These are phyloP conservation scores for Fistulinella cinereoalba DNA, from an alignment of 1,284 basidiomycete genomes.

Conservation along the genomic window DNA sequence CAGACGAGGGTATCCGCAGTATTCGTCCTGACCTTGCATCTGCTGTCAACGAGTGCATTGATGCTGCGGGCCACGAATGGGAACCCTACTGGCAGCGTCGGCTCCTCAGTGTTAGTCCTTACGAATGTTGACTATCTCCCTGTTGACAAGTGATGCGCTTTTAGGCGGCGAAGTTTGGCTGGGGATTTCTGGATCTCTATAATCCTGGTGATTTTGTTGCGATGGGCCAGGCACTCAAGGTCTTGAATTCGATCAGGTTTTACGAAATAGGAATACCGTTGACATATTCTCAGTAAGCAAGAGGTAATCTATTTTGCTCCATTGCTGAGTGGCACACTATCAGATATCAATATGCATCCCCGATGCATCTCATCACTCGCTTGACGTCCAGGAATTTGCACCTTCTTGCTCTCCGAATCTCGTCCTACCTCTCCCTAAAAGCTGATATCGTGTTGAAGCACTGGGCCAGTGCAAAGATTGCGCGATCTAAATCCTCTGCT, in stretches of 20 bases:
- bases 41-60: slow-evolving; percentile 91
- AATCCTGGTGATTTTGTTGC: slow-evolving; percentile 88
- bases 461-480: slow-evolving; percentile 94
- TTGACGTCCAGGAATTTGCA: slow-evolving; percentile 88
- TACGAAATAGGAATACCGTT: slow-evolving; percentile 94
- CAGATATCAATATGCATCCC: slow-evolving; percentile 77
- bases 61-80: slow-evolving; percentile 92
- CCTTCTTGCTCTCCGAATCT: slow-evolving; percentile 89
- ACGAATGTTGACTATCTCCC: background rate
- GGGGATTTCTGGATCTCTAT: slow-evolving; percentile 89
- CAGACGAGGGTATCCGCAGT: slow-evolving; percentile 89
- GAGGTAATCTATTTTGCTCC: background rate
- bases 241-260: slow-evolving; percentile 90
- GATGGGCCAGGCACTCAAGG: slow-evolving; percentile 90
- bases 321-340: background rate
- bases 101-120: slow-evolving; percentile 66
- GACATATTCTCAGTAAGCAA: slow-evolving; percentile 80
- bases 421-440: slow-evolving; percentile 77
- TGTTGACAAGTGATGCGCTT: slow-evolving; percentile 6
- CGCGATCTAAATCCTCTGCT: slow-evolving; percentile 59
- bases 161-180: slow-evolving; percentile 92
- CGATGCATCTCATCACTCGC: slow-evolving; percentile 76
- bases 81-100: slow-evolving; percentile 87
- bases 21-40: slow-evolving; percentile 83
- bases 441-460: slow-evolving; percentile 89